These are phyloP conservation scores for Echinosophora koreensis DNA, from an alignment of 306 rosid species.

Conservation along the genomic window DNA sequence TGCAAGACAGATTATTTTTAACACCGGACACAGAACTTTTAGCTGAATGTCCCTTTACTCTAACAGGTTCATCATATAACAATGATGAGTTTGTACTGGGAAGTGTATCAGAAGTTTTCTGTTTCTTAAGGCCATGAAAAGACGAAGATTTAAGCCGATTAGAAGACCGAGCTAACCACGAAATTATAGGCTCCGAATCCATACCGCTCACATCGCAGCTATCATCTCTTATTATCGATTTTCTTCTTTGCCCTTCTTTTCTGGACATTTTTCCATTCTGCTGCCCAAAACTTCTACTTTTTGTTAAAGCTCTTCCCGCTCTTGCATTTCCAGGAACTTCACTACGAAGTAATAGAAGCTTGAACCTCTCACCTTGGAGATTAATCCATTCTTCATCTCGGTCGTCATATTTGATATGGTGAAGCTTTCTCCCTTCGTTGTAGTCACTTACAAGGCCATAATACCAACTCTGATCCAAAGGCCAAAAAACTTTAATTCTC, in stretches of 20 bases:
- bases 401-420: constrained; percentile 96
- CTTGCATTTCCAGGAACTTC: constrained; percentile 81
- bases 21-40: constrained; percentile 50
- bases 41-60: constrained; percentile 42
- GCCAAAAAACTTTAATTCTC: constrained; percentile 92
- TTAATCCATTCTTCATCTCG: constrained; percentile 96
- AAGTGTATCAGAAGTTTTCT: constrained; percentile 61
- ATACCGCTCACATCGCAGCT: constrained; percentile 61
- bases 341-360: constrained; percentile 84
- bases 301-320: constrained; percentile 49
- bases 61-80: constrained; percentile 54
- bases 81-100: constrained; percentile 54
- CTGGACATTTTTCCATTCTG: constrained; percentile 58
- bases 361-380: constrained; percentile 90
- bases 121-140: constrained; percentile 68
- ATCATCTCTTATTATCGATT: constrained; percentile 58
- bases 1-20: constrained; percentile 47
- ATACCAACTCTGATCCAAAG: constrained; percentile 96
- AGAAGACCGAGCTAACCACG: constrained; percentile 87
- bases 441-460: constrained; percentile 80
- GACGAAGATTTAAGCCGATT: constrained; percentile 66
- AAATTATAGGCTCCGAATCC: constrained; percentile 94
- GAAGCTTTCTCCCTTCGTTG: constrained; percentile 64
- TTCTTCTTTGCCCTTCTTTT: constrained; percentile 59
- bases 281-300: constrained; percentile 54